These are phyloP conservation scores for Candida suzukii DNA, from an alignment of 805 yeast genomes.

Conservation along the genomic window DNA sequence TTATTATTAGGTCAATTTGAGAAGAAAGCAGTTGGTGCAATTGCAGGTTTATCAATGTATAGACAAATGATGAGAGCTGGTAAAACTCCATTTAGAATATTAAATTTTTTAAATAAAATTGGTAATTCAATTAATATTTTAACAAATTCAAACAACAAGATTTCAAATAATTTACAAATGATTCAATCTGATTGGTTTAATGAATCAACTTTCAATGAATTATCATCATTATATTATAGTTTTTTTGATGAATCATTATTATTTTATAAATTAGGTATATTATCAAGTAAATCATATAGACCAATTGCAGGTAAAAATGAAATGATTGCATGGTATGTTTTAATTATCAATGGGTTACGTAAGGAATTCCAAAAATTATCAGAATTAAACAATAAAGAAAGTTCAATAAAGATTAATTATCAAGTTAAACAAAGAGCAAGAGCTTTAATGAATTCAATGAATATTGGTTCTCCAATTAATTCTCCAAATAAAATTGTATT, in stretches of 20 bases:
- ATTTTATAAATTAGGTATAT: slow-evolving; percentile 45
- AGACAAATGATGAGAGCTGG: slow-evolving; percentile 70
- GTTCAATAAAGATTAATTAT: slow-evolving; percentile 47
- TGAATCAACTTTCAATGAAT: slow-evolving; percentile 41
- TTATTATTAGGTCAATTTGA: slow-evolving; percentile 33
- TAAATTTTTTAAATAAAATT: slow-evolving; percentile 29
- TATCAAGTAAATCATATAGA: slow-evolving; percentile 29
- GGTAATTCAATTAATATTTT: background rate
- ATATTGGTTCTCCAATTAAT: background rate
- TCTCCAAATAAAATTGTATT: slow-evolving; percentile 21
- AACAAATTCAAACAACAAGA: slow-evolving; percentile 3
- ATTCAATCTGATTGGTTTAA: slow-evolving; percentile 30
- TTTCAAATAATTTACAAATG: slow-evolving; percentile 11
- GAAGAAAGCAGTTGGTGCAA: slow-evolving; percentile 35
- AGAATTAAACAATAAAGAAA: slow-evolving; percentile 38
- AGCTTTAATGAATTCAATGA: slow-evolving; percentile 11
- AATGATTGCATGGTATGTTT: slow-evolving; percentile 62
- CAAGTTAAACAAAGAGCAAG: slow-evolving; percentile 54
- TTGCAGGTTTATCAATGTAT: slow-evolving; percentile 43
- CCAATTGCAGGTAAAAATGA: slow-evolving; percentile 48
- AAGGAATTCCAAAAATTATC: slow-evolving; percentile 39
- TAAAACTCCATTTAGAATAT: slow-evolving; percentile 53
- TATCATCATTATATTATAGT: slow-evolving; percentile 54
- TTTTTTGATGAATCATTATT: slow-evolving; percentile 57
- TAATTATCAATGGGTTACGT: slow-evolving; percentile 50